Evolutionary conservation across 1,139 yeast genomes (phyloP), one percentile per base, ranked within the genome.

Genomic region (Nakaseomyces nivariensis): DNA sequence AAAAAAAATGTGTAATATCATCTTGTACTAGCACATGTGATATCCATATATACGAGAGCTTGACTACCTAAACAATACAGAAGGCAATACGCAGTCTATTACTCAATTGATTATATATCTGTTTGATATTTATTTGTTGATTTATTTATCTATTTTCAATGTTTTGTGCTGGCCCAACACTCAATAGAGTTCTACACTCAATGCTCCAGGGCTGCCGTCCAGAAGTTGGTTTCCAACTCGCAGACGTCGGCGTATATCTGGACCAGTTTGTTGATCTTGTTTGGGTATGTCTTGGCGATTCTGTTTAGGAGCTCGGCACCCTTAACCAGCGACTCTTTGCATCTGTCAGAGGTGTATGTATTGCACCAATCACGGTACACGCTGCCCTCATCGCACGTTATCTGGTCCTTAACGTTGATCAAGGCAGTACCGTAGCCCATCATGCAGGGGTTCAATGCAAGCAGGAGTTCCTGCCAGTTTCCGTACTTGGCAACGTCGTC

Each of bases 401-500:
- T 58, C 8, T 49, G 37, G 25, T 54, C 51, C 31, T 58, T 48
- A 38, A 59, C 52, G 22, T 58, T 55, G 4, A 49, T 24, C 5
- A 64, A 51, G 5, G 77, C 79, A 50, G 78, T 76, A 40, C 76
- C 76, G 62, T 84, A 85, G 1, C 95, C 95, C 61, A 82, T 77
- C 43, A 85, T 67, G 64, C 95, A 86, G 0, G 95, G 95, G 2
- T 88, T 77, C 48, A 85, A 66, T 0, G 94, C 86, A 5, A 81
- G 75, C 53, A 79, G 78, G 47, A 83, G 74, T 25, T 82, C 85
- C 36, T 81, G 65, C 75, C 81, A 84, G 61, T 82, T 84, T 13
- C 74, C 72, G 40, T 65, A 68, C 31, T 69, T 67, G 1, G 84
- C 83, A 8, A 81, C 67, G 36, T 76, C 72, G 42, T 74, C 61